These are phyloP conservation scores for Trichaptum fuscoviolaceum DNA, from an alignment of 768 basidiomycete species.

Conservation along the genomic window DNA sequence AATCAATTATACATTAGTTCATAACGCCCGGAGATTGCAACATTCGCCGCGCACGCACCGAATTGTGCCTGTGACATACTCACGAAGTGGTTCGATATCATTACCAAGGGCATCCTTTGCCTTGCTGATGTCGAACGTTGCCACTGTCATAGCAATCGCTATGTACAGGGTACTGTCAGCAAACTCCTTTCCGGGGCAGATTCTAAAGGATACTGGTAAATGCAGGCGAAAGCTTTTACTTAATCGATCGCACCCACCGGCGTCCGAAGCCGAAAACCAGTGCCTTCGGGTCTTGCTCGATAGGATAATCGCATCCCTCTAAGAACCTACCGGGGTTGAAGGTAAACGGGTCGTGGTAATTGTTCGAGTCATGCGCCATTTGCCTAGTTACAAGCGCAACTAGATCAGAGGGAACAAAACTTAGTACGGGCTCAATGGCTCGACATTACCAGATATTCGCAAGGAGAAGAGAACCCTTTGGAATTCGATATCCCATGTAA, in stretches of 20 bases:
- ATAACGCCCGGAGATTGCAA: too few relatives aligned
- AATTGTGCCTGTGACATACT: slow-evolving; percentile 24
- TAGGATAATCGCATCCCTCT: neutral
- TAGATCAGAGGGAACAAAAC: neutral
- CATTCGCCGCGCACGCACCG: too few relatives aligned
- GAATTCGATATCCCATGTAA: slow-evolving; percentile 22
- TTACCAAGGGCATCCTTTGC: slow-evolving; percentile 17
- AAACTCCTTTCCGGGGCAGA: slow-evolving; percentile 18
- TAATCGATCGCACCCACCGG: slow-evolving; percentile 4
- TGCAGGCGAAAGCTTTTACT: too few relatives aligned
- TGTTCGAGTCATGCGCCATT: slow-evolving; percentile 28
- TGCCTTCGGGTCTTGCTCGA: slow-evolving; percentile 20
- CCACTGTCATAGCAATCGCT: slow-evolving; percentile 15
- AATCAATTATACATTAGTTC: neutral
- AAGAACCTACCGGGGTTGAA: slow-evolving; percentile 35
- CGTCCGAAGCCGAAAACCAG: slow-evolving; percentile 12
- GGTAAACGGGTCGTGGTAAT: slow-evolving; percentile 26
- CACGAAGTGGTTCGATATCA: slow-evolving; percentile 41
- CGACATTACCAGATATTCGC: slow-evolving; percentile 26
- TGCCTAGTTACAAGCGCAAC: slow-evolving; percentile 18
- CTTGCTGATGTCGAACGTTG: slow-evolving; percentile 17
- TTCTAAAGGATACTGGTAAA: neutral
- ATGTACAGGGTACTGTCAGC: slow-evolving; percentile 17
- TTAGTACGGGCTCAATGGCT: neutral
- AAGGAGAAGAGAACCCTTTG: slow-evolving; percentile 22